Evolutionary conservation across 305 asterid species (phyloP).

Genomic region (Ilex paraguariensis): DNA sequence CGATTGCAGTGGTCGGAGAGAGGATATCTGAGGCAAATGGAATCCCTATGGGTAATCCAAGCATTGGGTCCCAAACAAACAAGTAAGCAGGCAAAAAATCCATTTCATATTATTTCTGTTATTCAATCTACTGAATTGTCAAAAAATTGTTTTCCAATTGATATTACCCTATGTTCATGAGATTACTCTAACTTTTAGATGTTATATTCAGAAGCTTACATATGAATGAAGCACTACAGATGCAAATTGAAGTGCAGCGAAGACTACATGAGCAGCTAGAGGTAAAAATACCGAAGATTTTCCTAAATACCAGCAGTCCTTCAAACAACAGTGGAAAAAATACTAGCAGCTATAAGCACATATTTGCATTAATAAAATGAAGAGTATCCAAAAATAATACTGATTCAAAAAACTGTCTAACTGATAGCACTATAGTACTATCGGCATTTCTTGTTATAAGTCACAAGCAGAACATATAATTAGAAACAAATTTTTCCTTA

Average conservation of each 20-base stretch:
- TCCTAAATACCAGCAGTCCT: too few species aligned
- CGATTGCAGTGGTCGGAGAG: conserved; percentile 60
- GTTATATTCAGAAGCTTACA: conserved; percentile 56
- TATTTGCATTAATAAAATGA: too few species aligned
- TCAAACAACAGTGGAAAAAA: too few species aligned
- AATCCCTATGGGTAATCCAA: conserved; percentile 40
- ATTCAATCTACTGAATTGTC: neutral
- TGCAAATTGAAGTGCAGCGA: conserved; percentile 88
- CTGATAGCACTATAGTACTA: too few species aligned
- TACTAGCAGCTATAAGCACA: too few species aligned
- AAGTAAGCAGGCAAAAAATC: conserved; percentile 39
- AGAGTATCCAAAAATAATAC: too few species aligned
- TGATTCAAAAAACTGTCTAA: too few species aligned
- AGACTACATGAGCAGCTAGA: conserved; percentile 87
- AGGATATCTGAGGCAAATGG: conserved; percentile 51
- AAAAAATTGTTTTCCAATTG: conserved; percentile 8
- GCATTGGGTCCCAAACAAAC: conserved; percentile 42
- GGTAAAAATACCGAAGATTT: conserved; percentile 27
- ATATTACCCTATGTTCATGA: conserved; percentile 4
- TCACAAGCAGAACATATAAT: too few species aligned
- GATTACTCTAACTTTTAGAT: conserved; percentile 8
- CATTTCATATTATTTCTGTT: neutral
- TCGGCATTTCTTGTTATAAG: too few species aligned
- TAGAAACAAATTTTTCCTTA: too few species aligned
- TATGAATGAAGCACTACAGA: conserved; percentile 77